These are phyloP conservation scores for Tulasnella sp. DNA, from an alignment of 768 basidiomycete genomes.

Conservation along the genomic window DNA sequence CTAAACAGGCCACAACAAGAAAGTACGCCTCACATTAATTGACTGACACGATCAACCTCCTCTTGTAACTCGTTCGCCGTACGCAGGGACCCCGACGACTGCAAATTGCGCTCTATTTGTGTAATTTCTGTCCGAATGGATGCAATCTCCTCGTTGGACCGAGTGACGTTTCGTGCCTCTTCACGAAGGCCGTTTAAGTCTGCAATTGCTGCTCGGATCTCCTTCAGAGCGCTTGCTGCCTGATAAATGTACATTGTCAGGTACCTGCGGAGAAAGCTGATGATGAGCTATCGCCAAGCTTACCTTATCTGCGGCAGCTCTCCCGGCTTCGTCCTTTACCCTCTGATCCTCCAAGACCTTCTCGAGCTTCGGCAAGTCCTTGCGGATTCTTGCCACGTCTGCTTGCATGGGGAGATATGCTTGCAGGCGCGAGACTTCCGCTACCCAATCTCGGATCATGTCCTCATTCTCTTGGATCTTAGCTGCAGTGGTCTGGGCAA, in stretches of 20 bases:
- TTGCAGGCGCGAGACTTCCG: slow-evolving; percentile 46
- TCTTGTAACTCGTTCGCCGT: slow-evolving; percentile 78
- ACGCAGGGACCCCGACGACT: slow-evolving; percentile 61
- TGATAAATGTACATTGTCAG: background rate
- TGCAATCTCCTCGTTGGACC: slow-evolving; percentile 38
- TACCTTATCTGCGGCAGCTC: slow-evolving; percentile 53
- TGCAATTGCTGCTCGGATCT: slow-evolving; percentile 42
- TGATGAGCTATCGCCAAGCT: slow-evolving; percentile 15
- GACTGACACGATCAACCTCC: slow-evolving; percentile 55
- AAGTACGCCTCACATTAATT: slow-evolving; percentile 47
- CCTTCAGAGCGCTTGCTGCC: slow-evolving; percentile 39
- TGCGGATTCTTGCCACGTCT: slow-evolving; percentile 44
- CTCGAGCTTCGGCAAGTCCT: slow-evolving; percentile 60
- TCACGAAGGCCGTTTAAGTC: slow-evolving; percentile 49
- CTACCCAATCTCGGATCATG: slow-evolving; percentile 51
- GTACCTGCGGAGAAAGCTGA: too few species aligned
- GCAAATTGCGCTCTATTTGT: slow-evolving; percentile 57
- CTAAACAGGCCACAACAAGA: too few species aligned
- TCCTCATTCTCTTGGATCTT: slow-evolving; percentile 33
- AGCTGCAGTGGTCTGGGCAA: slow-evolving; percentile 46
- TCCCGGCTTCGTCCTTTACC: slow-evolving; percentile 41
- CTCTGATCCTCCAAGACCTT: slow-evolving; percentile 49
- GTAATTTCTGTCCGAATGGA: slow-evolving; percentile 50
- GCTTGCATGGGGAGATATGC: slow-evolving; percentile 47
- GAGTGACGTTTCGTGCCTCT: slow-evolving; percentile 23